A percentile compares a stretch with the other conserved stretches of the same genome.
phyloP scores from a whole-genome alignment of 1,284 basidiomycete species.

The Naganishia sp. region DNA sequence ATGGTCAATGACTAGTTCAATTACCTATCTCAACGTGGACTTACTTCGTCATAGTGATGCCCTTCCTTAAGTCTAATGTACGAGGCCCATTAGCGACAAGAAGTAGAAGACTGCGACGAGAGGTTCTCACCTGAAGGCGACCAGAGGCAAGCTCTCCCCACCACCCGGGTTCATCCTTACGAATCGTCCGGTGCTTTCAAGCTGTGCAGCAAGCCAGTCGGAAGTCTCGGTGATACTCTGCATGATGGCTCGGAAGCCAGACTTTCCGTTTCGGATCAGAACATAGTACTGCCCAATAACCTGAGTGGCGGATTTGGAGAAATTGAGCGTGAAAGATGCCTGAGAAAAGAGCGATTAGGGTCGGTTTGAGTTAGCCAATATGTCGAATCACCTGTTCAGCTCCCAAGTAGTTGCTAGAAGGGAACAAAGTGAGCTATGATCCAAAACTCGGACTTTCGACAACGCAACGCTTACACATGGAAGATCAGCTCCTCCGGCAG shows the following conservation, averaged over 20 bases:
- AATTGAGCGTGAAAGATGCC: conserved; percentile 48
- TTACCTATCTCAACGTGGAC: background rate
- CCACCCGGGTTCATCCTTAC: conserved; percentile 30
- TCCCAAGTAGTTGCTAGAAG: conserved; percentile 38
- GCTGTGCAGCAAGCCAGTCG: conserved; percentile 33
- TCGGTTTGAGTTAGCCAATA: background rate
- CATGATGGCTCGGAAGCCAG: conserved; percentile 51
- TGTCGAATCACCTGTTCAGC: conserved; percentile 33
- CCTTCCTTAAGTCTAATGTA: conserved; percentile 29
- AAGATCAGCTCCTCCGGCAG: conserved; percentile 50
- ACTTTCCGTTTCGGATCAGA: conserved; percentile 41
- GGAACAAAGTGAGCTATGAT: conserved; percentile 15
- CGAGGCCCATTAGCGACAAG: background rate
- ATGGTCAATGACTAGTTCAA: conserved; percentile 13
- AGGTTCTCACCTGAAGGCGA: conserved; percentile 33
- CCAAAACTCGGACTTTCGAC: background rate
- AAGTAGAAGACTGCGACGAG: background rate
- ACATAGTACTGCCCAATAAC: conserved; percentile 39
- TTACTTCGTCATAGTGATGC: conserved; percentile 34
- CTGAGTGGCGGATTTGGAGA: conserved; percentile 45
- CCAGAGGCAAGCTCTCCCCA: conserved; percentile 35
- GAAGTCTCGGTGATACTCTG: conserved; percentile 38
- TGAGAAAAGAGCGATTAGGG: conserved; percentile 21
- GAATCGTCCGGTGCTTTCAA: conserved; percentile 34
- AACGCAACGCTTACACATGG: conserved; percentile 37